Conservation (phyloP, 78 protist genomes). For the Planoprotostelium fungivorum region DNA sequence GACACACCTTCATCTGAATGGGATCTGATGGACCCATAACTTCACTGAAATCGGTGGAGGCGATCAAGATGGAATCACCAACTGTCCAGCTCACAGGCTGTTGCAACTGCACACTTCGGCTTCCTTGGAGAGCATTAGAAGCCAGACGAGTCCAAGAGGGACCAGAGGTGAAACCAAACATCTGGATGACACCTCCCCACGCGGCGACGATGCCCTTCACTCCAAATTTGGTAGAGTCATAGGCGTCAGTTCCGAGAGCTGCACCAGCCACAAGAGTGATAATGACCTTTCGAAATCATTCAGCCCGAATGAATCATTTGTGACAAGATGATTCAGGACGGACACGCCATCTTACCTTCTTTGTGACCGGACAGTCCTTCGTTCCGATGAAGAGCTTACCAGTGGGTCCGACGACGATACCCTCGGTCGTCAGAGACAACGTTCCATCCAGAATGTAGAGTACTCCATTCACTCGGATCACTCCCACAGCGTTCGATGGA, state of each 20-base stretch:
- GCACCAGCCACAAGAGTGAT: not conserved
- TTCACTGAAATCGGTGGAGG: conserved; percentile 10
- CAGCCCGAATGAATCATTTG: not conserved
- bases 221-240: not conserved
- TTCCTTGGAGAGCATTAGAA: not conserved
- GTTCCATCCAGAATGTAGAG: not conserved
- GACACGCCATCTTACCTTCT: conserved; percentile 3
- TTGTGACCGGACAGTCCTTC: conserved; percentile 6
- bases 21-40: not conserved
- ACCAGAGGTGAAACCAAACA: not conserved
- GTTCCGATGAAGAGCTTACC: not conserved
- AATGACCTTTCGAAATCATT: not conserved
- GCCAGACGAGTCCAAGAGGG: not conserved
- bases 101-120: not conserved
- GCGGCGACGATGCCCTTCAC: not conserved
- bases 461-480: not conserved
- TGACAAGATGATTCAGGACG: not conserved
- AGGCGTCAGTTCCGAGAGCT: not conserved
- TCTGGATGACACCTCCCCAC: conserved; percentile 1
- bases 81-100: not conserved
- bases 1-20: not conserved
- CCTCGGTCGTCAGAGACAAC: not conserved
- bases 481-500: not conserved
- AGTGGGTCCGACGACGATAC: not conserved
- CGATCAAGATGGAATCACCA: conserved; percentile 6